These are phyloP conservation scores for Sporothrix schenckii DNA, from an alignment of 2,329 filamentous ascomycete genomes.

Conservation along the genomic window DNA sequence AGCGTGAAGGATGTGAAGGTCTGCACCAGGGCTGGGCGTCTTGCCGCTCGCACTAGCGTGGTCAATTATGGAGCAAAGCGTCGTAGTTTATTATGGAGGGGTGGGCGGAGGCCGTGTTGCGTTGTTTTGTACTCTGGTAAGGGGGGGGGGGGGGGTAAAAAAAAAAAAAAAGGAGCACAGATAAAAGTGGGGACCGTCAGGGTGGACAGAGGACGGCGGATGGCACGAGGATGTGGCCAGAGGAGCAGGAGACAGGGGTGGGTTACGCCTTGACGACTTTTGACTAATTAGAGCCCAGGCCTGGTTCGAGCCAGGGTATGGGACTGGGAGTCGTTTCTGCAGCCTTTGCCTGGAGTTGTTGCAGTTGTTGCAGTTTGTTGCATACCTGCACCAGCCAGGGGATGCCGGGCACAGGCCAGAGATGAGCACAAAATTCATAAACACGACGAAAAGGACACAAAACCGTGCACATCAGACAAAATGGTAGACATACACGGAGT, in stretches of 20 bases:
- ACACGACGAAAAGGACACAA: not conserved
- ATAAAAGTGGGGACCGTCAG: conserved; percentile 2
- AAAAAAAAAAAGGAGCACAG: conserved; percentile 16
- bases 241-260: conserved; percentile 16
- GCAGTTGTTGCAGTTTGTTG: not conserved
- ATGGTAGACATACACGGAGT: not conserved
- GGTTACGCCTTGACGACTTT: conserved; percentile 31
- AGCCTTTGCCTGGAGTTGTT: too few relatives aligned
- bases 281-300: conserved; percentile 19
- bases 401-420: conserved; percentile 10
- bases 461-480: conserved; percentile 6
- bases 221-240: conserved; percentile 15
- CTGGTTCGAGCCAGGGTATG: not conserved
- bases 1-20: conserved; percentile 30
- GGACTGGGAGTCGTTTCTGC: not conserved
- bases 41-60: conserved; percentile 31
- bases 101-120: conserved; percentile 29
- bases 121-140: conserved; percentile 31
- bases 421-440: conserved; percentile 5
- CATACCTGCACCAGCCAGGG: conserved; percentile 13
- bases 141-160: conserved; percentile 22
- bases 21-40: conserved; percentile 32
- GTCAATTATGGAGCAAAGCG: not conserved
- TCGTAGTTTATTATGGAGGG: conserved; percentile 28
- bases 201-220: conserved; percentile 21